phyloP scores from a whole-genome alignment of 208 protist genomes.

The Wallacemonas sp. region DNA sequence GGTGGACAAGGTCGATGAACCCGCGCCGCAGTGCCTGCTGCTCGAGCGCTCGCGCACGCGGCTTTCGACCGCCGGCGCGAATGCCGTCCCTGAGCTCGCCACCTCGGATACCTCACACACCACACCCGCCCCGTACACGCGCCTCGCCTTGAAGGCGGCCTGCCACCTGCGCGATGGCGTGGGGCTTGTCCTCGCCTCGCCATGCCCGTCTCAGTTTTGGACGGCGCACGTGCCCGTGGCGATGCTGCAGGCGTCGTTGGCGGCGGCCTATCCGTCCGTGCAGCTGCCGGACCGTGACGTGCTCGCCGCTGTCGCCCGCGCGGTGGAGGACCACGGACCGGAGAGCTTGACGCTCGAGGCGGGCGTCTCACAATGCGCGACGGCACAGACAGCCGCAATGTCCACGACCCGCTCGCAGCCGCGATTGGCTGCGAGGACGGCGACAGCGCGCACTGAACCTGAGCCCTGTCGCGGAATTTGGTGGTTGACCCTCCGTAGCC shows the following conservation, averaged over 20 bases:
- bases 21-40: background rate
- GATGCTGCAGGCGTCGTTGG: background rate
- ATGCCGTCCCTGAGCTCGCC: background rate
- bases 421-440: too few species aligned
- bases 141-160: background rate
- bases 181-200: background rate
- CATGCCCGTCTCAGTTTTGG: background rate
- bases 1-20: too few species aligned
- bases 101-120: background rate
- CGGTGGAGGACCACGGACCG: background rate
- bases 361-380: background rate
- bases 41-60: constrained; percentile 8
- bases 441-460: too few species aligned
- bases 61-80: background rate
- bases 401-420: too few species aligned
- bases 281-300: constrained; percentile 6
- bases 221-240: constrained; percentile 3
- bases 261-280: constrained; percentile 3
- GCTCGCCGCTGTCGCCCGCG: background rate
- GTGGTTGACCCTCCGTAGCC: background rate
- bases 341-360: background rate
- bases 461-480: background rate
- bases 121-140: background rate
- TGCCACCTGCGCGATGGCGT: constrained; percentile 11
- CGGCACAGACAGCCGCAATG: too few species aligned